Percentiles rank a stretch among this genome's conserved stretches.
These are phyloP conservation scores for Pseudogymnoascus destructans DNA, from an alignment of 2,329 filamentous ascomycete species.

Conservation along the genomic window DNA sequence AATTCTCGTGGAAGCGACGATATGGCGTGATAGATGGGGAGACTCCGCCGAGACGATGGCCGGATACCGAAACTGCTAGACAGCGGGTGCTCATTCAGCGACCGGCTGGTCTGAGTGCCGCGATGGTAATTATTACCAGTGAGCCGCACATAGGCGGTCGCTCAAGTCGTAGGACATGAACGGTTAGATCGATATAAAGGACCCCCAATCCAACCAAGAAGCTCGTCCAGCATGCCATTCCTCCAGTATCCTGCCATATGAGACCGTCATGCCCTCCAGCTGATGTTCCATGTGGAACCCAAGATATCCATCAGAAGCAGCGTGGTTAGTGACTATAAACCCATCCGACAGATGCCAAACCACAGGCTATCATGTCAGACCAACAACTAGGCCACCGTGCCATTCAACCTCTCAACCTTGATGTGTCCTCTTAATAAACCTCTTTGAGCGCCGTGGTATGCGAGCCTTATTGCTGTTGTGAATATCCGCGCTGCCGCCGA, in stretches of 20 bases:
- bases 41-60: not conserved
- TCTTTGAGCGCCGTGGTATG: not conserved
- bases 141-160: not conserved
- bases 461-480: not conserved
- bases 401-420: not conserved
- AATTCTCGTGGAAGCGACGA: not conserved
- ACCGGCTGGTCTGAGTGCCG: not conserved
- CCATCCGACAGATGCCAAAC: not conserved
- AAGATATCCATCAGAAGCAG: not conserved
- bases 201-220: not conserved
- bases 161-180: slow-evolving; percentile 2
- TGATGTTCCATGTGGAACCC: not conserved
- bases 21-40: not conserved
- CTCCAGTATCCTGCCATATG: not conserved
- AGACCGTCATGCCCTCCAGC: not conserved
- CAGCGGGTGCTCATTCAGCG: not conserved
- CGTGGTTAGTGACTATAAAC: slow-evolving; percentile 4
- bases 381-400: not conserved
- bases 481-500: not conserved
- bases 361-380: not conserved
- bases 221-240: not conserved
- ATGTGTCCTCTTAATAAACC: not conserved
- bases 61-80: not conserved
- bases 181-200: not conserved
- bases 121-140: not conserved